Evolutionary conservation across 306 rosid species (phyloP).

Genomic region (Ochetophila trinervis): DNA sequence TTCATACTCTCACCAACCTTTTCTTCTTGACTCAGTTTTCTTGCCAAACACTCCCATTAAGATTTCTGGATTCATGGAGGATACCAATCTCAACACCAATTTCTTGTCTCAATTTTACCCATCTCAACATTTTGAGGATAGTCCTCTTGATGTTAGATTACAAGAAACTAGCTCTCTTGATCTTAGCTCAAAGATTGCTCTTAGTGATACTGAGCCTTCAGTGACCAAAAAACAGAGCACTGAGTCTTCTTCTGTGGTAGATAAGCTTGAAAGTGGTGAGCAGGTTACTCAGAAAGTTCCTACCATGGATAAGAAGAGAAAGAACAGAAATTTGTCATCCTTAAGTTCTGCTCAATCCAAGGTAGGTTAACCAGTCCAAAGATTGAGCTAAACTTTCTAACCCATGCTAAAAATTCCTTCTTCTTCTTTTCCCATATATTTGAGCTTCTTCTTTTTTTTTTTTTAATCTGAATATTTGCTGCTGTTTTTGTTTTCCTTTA

Average conservation of each 20-base stretch:
- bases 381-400: too few relatives aligned
- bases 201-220: slow-evolving; percentile 48
- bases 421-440: neutral
- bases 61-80: slow-evolving; percentile 23
- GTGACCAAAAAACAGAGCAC: slow-evolving; percentile 49
- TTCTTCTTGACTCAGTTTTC: slow-evolving; percentile 47
- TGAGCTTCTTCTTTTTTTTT: neutral
- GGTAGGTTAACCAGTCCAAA: slow-evolving; percentile 24
- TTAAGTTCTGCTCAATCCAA: slow-evolving; percentile 38
- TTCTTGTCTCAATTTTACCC: slow-evolving; percentile 19
- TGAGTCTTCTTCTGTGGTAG: slow-evolving; percentile 58
- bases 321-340: slow-evolving; percentile 32
- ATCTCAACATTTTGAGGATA: slow-evolving; percentile 17
- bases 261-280: slow-evolving; percentile 65
- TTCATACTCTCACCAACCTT: slow-evolving; percentile 45
- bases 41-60: slow-evolving; percentile 31
- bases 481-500: neutral
- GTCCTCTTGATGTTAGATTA: slow-evolving; percentile 17
- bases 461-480: slow-evolving; percentile 5
- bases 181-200: slow-evolving; percentile 38
- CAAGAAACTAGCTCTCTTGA: slow-evolving; percentile 44
- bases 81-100: slow-evolving; percentile 10
- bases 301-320: slow-evolving; percentile 47
- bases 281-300: slow-evolving; percentile 55
- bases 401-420: neutral